phyloP scores from a whole-genome alignment of 345 rosid species.

The Sapria himalayana region DNA sequence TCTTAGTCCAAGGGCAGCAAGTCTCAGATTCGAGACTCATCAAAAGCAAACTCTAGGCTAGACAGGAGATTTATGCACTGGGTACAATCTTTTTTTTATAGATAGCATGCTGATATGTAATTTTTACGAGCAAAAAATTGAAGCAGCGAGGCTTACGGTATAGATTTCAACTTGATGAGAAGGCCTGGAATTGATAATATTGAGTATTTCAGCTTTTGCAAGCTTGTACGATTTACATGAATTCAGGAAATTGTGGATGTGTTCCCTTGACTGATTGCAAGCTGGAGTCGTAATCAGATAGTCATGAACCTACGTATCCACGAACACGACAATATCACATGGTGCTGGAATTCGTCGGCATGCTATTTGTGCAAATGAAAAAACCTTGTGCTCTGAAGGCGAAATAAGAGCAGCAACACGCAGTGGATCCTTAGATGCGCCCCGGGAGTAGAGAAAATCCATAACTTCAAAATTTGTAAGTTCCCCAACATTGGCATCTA shows the following conservation, averaged over 20 bases:
- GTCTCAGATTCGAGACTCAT: too few relatives aligned
- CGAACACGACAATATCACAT: too few relatives aligned
- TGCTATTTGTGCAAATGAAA: too few relatives aligned
- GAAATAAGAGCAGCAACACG: conserved; percentile 40
- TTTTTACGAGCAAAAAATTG: too few relatives aligned
- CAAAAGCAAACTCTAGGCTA: too few relatives aligned
- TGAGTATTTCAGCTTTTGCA: conserved; percentile 68
- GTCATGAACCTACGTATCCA: conserved; percentile 59
- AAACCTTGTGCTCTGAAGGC: conserved; percentile 59
- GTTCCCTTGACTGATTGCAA: conserved; percentile 39
- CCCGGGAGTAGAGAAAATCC: conserved; percentile 43
- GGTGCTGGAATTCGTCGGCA: too few relatives aligned
- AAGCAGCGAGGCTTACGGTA: conserved; percentile 20
- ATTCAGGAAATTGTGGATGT: conserved; percentile 21
- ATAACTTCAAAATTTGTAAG: conserved; percentile 63
- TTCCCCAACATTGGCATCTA: conserved; percentile 43
- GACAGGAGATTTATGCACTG: too few relatives aligned
- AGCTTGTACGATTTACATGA: conserved; percentile 36
- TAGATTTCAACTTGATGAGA: conserved; percentile 26
- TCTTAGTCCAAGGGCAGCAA: too few relatives aligned
- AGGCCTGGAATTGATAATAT: conserved; percentile 44
- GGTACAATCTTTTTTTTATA: too few relatives aligned
- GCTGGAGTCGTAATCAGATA: conserved; percentile 38
- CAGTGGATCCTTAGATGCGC: conserved; percentile 49
- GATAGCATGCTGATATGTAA: too few relatives aligned